Conservation (phyloP, 2,329 filamentous ascomycete genomes). For the Capronia americana region DNA sequence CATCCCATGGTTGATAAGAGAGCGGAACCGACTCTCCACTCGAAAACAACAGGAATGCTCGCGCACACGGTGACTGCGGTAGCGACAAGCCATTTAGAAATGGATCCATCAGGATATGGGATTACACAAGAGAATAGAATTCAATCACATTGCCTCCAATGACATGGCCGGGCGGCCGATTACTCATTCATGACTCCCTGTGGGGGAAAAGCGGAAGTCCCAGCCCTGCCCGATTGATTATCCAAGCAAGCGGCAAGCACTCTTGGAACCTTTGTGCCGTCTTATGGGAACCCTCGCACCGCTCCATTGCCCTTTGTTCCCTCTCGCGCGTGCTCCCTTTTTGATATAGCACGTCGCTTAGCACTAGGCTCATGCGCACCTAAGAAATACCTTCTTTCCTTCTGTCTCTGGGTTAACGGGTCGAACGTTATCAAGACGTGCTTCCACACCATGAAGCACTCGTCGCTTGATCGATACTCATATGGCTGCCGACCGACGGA, state of each 20-base stretch:
- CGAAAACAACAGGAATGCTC: background rate
- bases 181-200: constrained; percentile 1
- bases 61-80: background rate
- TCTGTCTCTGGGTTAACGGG: background rate
- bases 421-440: constrained; percentile 1
- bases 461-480: background rate
- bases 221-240: constrained; percentile 11
- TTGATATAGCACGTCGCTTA: constrained; percentile 2
- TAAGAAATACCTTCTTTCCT: background rate
- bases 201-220: background rate
- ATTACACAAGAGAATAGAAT: constrained; percentile 7
- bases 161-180: background rate
- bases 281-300: background rate
- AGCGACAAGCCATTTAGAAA: background rate
- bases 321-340: background rate
- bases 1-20: constrained; percentile 5
- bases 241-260: constrained; percentile 5
- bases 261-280: constrained; percentile 4
- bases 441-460: constrained; percentile 7
- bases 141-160: background rate
- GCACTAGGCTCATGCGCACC: constrained; percentile 3
- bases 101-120: background rate
- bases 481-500: constrained; percentile 14
- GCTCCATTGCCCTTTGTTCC: background rate
- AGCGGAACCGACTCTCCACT: constrained; percentile 4